Conservation (phyloP, 2,329 filamentous ascomycete genomes). For the Didymella lethalis region DNA sequence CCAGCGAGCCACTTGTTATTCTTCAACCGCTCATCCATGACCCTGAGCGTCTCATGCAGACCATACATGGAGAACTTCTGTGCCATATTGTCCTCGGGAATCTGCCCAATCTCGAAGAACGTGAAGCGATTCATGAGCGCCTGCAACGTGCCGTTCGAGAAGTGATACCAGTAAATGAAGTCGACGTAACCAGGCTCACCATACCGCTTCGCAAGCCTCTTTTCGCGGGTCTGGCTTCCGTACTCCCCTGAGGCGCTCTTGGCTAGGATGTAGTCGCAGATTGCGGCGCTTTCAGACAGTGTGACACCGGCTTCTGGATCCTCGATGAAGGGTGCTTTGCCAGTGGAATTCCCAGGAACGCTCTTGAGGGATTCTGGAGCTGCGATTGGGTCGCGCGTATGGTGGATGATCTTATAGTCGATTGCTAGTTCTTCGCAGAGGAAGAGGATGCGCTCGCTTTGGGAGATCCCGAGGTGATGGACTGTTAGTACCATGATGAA, state of each 20-base stretch:
- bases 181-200: constrained; percentile 60
- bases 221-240: constrained; percentile 36
- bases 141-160: constrained; percentile 53
- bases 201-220: constrained; percentile 39
- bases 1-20: constrained; percentile 64
- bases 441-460: constrained; percentile 69
- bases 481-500: constrained; percentile 32
- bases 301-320: constrained; percentile 59
- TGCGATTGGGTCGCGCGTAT: constrained; percentile 54
- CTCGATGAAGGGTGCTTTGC: constrained; percentile 66
- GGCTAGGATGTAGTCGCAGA: constrained; percentile 66
- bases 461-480: constrained; percentile 53
- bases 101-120: constrained; percentile 33
- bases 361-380: constrained; percentile 28
- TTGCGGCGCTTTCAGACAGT: constrained; percentile 63
- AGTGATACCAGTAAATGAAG: constrained; percentile 70
- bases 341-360: constrained; percentile 48
- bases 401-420: constrained; percentile 58
- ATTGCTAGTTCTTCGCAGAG: constrained; percentile 69
- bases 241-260: constrained; percentile 58
- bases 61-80: constrained; percentile 27
- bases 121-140: constrained; percentile 44
- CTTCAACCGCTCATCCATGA: constrained; percentile 59
- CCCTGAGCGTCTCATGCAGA: constrained; percentile 49
- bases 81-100: constrained; percentile 34